A percentile compares a stretch with the other conserved stretches of the same genome.
phyloP scores from a whole-genome alignment of 352 stramenopile species.

The Thalassiosira gravida region DNA sequence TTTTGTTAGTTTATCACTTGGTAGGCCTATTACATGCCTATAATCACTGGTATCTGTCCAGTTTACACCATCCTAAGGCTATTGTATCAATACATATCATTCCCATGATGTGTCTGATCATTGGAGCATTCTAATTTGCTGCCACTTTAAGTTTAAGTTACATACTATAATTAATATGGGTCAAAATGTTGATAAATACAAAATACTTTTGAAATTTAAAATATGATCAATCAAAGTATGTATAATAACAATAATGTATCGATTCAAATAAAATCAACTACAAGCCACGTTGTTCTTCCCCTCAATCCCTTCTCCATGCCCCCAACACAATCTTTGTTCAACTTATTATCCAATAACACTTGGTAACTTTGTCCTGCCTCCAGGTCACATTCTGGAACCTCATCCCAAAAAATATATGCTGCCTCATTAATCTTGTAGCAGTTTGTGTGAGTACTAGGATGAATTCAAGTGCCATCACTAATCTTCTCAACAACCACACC shows the following conservation, averaged over 20 bases:
- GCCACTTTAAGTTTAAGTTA: too few relatives aligned
- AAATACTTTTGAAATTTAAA: too few relatives aligned
- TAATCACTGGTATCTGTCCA: too few relatives aligned
- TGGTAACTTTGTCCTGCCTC: background rate
- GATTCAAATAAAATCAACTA: background rate
- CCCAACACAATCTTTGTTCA: background rate
- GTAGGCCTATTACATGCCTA: too few relatives aligned
- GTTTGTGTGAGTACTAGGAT: background rate
- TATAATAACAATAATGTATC: background rate
- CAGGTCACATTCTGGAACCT: background rate
- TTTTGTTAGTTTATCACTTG: too few relatives aligned
- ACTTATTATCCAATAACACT: background rate
- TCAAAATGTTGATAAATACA: too few relatives aligned
- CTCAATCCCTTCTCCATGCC: background rate
- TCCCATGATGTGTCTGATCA: too few relatives aligned
- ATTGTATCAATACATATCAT: too few relatives aligned
- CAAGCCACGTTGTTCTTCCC: background rate
- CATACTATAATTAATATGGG: too few relatives aligned
- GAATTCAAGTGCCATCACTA: background rate
- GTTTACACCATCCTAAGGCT: too few relatives aligned
- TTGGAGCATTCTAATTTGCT: too few relatives aligned
- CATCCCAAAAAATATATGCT: background rate
- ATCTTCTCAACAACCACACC: background rate
- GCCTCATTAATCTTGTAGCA: background rate
- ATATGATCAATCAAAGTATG: too few relatives aligned